phyloP scores from a whole-genome alignment of 495 filamentous ascomycete species.

The Aspergillus bertholletiae region DNA sequence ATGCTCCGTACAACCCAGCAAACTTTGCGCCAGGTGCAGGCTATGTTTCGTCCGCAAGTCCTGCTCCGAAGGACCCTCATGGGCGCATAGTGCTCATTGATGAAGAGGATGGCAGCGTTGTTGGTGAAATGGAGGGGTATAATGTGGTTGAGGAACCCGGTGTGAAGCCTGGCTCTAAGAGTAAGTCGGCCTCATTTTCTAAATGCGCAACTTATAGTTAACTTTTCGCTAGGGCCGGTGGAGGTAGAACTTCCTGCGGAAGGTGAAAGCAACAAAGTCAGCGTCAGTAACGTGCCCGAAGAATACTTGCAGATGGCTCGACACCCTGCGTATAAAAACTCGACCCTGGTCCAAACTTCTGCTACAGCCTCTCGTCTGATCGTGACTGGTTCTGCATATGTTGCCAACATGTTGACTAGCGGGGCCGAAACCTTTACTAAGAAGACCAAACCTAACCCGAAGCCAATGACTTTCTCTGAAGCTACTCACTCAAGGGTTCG shows the following conservation, averaged over 20 bases:
- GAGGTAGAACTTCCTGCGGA: slow-evolving; percentile 81
- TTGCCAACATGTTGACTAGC: slow-evolving; percentile 70
- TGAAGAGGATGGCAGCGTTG: slow-evolving; percentile 91
- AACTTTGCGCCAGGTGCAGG: slow-evolving; percentile 76
- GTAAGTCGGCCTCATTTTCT: slow-evolving; percentile 40
- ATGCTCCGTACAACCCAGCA: slow-evolving; percentile 69
- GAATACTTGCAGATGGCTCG: slow-evolving; percentile 78
- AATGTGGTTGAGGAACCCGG: slow-evolving; percentile 69
- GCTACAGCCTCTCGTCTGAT: slow-evolving; percentile 89
- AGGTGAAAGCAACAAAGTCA: slow-evolving; percentile 64
- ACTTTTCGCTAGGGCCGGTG: slow-evolving; percentile 67
- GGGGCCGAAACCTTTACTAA: slow-evolving; percentile 79
- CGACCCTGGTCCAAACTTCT: slow-evolving; percentile 82
- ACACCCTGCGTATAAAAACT: slow-evolving; percentile 86
- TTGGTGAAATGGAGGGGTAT: slow-evolving; percentile 87
- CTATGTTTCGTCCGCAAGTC: slow-evolving; percentile 47
- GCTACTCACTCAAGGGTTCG: slow-evolving; percentile 80
- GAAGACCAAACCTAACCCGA: slow-evolving; percentile 67
- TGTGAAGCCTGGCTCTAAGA: slow-evolving; percentile 81
- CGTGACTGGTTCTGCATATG: slow-evolving; percentile 75
- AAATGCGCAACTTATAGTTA: slow-evolving; percentile 4
- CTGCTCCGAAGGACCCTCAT: slow-evolving; percentile 8
- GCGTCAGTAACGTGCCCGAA: slow-evolving; percentile 69
- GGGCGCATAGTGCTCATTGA: slow-evolving; percentile 80
- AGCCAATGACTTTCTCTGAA: slow-evolving; percentile 84